Evolutionary conservation across 805 yeast species (phyloP).

Genomic region (Starmerella riodocensis): DNA sequence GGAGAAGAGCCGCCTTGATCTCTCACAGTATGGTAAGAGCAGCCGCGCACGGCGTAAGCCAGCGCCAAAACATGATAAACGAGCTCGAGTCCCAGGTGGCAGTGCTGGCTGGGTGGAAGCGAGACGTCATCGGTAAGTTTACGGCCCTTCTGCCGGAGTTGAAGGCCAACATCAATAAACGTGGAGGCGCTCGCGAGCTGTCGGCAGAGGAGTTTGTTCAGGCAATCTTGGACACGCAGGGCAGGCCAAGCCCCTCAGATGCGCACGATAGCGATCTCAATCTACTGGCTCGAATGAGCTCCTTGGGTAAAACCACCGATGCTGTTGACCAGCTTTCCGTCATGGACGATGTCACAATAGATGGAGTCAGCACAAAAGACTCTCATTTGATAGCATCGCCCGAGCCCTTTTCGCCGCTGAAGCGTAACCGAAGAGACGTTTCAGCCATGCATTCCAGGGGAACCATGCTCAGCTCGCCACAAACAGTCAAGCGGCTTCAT

Average conservation of each 20-base stretch:
- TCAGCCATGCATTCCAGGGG: not conserved
- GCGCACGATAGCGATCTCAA: slow-evolving; percentile 27
- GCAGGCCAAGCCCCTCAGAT: not conserved
- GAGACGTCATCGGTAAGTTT: not conserved
- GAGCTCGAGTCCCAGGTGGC: slow-evolving; percentile 21
- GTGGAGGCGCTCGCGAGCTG: not conserved
- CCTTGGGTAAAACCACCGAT: too few relatives aligned
- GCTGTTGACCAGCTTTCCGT: too few relatives aligned
- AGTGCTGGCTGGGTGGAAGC: not conserved
- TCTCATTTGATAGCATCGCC: too few relatives aligned
- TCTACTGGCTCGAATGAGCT: too few relatives aligned
- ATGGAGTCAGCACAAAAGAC: too few relatives aligned
- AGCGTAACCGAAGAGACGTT: slow-evolving; percentile 1
- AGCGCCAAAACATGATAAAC: not conserved
- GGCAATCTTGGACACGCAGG: not conserved
- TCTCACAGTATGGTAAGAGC: too few relatives aligned
- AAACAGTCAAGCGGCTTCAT: not conserved
- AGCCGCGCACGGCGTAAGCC: too few relatives aligned
- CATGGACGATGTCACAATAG: too few relatives aligned
- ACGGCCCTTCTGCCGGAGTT: not conserved
- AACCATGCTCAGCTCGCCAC: not conserved
- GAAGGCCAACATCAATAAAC: not conserved
- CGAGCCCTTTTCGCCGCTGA: slow-evolving; percentile 25
- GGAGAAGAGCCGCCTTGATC: slow-evolving; percentile 50
- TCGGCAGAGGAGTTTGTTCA: not conserved